These are phyloP conservation scores for Aspergillus aculeatus DNA, from an alignment of 2,329 filamentous ascomycete genomes.

Conservation along the genomic window DNA sequence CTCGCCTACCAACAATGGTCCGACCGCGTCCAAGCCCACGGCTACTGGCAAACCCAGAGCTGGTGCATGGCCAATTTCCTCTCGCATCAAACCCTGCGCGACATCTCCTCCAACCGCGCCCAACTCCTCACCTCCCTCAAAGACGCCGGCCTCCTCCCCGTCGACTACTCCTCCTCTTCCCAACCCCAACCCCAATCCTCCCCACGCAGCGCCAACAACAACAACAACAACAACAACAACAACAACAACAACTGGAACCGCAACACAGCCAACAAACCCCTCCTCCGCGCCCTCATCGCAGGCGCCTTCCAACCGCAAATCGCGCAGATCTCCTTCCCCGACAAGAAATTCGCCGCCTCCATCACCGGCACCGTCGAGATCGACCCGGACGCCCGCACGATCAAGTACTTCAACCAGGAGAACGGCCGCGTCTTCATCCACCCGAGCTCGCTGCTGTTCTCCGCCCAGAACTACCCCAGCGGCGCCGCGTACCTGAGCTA, in stretches of 20 bases:
- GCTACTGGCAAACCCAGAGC: slow-evolving; percentile 49
- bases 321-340: slow-evolving; percentile 86
- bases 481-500: slow-evolving; percentile 80
- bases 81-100: slow-evolving; percentile 75
- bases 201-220: slow-evolving; percentile 33
- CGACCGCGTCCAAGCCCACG: slow-evolving; percentile 55
- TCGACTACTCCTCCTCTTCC: slow-evolving; percentile 44
- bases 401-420: slow-evolving; percentile 88
- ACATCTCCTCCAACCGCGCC: slow-evolving; percentile 80
- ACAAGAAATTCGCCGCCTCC: slow-evolving; percentile 89
- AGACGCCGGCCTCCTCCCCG: slow-evolving; percentile 75
- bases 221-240: neutral
- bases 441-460: slow-evolving; percentile 82
- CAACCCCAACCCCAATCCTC: slow-evolving; percentile 36
- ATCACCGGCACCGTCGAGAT: slow-evolving; percentile 87
- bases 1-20: slow-evolving; percentile 82
- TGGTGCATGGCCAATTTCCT: slow-evolving; percentile 89
- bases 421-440: slow-evolving; percentile 90
- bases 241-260: slow-evolving; percentile 27
- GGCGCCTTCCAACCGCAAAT: slow-evolving; percentile 81
- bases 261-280: slow-evolving; percentile 41
- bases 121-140: slow-evolving; percentile 85
- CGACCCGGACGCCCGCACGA: slow-evolving; percentile 86
- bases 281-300: slow-evolving; percentile 69
- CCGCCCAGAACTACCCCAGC: slow-evolving; percentile 72